A percentile compares a stretch with the other conserved stretches of the same genome.
Conservation (phyloP, 805 yeast genomes). For the Saturnispora dispora region DNA sequence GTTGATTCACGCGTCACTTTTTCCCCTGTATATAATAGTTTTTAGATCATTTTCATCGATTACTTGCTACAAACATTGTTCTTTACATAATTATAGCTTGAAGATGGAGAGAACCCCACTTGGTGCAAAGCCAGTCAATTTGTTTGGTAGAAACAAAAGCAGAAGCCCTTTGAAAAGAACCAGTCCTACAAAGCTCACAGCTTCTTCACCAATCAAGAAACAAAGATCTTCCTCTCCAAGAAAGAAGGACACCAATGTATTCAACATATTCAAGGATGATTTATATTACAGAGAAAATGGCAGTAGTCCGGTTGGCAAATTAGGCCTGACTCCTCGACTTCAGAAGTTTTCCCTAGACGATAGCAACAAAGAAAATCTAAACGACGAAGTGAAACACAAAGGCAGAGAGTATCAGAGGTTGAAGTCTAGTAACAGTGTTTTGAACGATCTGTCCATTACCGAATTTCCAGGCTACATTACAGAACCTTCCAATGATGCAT, state of each 20-base stretch:
- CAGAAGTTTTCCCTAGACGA: neutral
- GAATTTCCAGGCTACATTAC: constrained; percentile 7
- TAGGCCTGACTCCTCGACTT: neutral
- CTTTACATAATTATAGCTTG: neutral
- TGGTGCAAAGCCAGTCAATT: constrained; percentile 3
- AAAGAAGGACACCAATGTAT: neutral
- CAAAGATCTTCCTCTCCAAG: neutral
- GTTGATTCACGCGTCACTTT: neutral
- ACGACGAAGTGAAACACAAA: neutral
- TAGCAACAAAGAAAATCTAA: constrained; percentile 7
- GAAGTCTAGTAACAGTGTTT: neutral
- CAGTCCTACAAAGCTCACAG: constrained; percentile 9
- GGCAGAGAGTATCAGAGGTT: neutral
- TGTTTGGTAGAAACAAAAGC: neutral
- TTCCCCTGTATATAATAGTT: neutral
- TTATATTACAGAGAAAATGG: neutral
- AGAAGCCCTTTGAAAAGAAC: constrained; percentile 9
- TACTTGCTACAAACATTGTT: neutral
- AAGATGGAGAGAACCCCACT: constrained; percentile 9
- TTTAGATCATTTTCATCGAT: neutral
- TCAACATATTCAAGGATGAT: constrained; percentile 9
- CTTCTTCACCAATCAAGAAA: constrained; percentile 6
- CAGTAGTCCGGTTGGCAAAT: no score
- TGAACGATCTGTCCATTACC: constrained; percentile 7
- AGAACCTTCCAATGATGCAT: neutral